Evolutionary conservation across 345 rosid genomes (phyloP), one percentile per base, ranked within the genome.

Genomic region (Populus davidiana): DNA sequence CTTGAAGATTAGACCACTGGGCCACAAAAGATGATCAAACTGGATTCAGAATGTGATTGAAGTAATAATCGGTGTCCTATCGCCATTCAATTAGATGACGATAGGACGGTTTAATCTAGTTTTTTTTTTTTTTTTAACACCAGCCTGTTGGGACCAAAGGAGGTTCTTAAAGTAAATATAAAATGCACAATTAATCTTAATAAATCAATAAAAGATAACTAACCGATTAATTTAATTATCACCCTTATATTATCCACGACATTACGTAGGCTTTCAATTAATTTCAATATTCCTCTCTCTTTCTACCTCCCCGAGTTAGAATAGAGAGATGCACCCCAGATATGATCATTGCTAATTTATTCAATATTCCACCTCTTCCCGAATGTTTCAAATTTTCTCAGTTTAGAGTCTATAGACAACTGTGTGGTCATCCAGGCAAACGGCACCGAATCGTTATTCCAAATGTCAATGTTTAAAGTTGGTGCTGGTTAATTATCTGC

Each of bases 391-490:
- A 6, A 20, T 54, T 54, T 20, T 8, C 25, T 52, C 25, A n/a
- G 14, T 56, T 9, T 21, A 54, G 25, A 54, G 25, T 54, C 25
- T 8, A 8, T 1, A 54, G 25, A 21, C 12, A 21, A 6, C 61
- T 2, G 61, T 2, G 61, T 0, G 5, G 27, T 35, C 23, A 9
- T 36, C 20, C 29, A 39, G 71, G 31, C 63, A 50, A 47, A 75
- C 41, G 65, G 76, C 72, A 67, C 75, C 79, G 14, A 78, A 59
- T 78, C 70, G 67, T 52, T 67, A 61, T 69, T 67, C 69, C 44
- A 69, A 39, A 78, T 78, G 84, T 83, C 85, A 77, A 77, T 71
- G 80, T 79, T 83, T 69, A 25, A 36, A 77, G 77, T 83, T 63
- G 83, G 79, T 79, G 77, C 35, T 65, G 78, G 61, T 33, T 61